Base-by-base conservation (phyloP, 495 filamentous ascomycete species). In the Aspergillus nidulans region DNA sequence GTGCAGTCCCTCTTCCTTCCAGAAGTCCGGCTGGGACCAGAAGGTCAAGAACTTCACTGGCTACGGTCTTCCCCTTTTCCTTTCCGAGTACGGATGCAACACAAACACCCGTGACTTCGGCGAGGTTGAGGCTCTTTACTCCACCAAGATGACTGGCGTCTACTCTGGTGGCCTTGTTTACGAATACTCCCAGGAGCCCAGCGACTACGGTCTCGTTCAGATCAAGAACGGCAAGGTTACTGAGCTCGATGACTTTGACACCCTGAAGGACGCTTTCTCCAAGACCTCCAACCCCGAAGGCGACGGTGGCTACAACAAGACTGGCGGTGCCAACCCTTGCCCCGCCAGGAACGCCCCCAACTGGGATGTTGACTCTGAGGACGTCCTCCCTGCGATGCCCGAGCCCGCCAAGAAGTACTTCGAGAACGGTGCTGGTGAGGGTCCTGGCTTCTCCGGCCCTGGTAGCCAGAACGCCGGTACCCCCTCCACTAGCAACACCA, bases 131-230 rank as follows among this genome's bases (percentile, higher is more conserved):
- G 78, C 91, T 32, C 82, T 97, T 43, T 97, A 97, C 82, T 83
- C 78, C 69, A 73, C 70, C 18, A 65, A 95, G 53, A 98, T 97
- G 94, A 92, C 89, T 4, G 56, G 70, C 46, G 94, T 97, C 56
- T 97, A 95, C 81, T 97, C 92, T 52, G 92, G 94, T 59, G 92
- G 92, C 63, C 84, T 97, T 40, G 88, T 96, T 66, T 97, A 97
- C 75, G 92, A 97, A 71, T 97, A 96, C 75, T 85, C 86, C 54
- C 71, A 91, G 70, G 92, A 92, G 67, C 72, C 73, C 32, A 87
- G 81, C 75, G 61, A 76, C 23, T 97, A 84, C 74, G 92, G 92
- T 53, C 83, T 97, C 42, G 89, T 88, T 61, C 68, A 81, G 44
- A 80, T 98, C 66, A 65, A 70, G 53, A 81, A 82, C 59, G 68